Evolutionary conservation across 495 filamentous ascomycete genomes (phyloP).

Genomic region (Penicillium angulare): DNA sequence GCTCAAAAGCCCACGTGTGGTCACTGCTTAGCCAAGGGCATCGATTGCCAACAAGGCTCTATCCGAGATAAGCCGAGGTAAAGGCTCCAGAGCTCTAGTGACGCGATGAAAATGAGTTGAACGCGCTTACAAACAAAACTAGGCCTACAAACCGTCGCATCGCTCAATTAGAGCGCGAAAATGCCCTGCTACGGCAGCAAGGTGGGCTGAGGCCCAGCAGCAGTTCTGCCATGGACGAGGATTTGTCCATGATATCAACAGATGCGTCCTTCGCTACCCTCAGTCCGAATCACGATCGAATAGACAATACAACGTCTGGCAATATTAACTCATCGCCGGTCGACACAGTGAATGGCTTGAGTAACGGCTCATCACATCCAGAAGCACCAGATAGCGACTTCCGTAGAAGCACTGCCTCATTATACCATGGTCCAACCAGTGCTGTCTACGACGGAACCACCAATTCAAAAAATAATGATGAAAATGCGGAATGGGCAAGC

Average conservation of each 20-base stretch:
- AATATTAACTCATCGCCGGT: slow-evolving; percentile 8
- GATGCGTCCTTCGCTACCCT: slow-evolving; percentile 4
- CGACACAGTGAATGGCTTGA: slow-evolving; percentile 4
- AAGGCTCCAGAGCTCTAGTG: too few relatives aligned
- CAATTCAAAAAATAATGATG: slow-evolving; percentile 5
- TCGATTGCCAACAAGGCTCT: slow-evolving; percentile 19
- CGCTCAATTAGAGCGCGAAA: slow-evolving; percentile 26
- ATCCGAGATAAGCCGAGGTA: slow-evolving; percentile 24
- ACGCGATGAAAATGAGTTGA: not conserved
- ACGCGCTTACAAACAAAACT: not conserved
- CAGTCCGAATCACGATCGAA: slow-evolving; percentile 6
- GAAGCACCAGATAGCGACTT: slow-evolving; percentile 22
- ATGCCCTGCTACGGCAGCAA: slow-evolving; percentile 20
- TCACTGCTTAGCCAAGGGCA: slow-evolving; percentile 22
- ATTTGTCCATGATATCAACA: slow-evolving; percentile 1
- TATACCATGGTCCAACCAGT: slow-evolving; percentile 34
- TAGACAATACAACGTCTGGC: not conserved
- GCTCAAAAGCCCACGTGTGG: slow-evolving; percentile 24
- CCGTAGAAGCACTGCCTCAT: slow-evolving; percentile 12
- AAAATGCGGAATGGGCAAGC: slow-evolving; percentile 2
- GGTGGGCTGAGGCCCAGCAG: not conserved
- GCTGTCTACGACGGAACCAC: slow-evolving; percentile 29
- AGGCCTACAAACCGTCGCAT: slow-evolving; percentile 29
- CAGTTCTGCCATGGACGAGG: not conserved
- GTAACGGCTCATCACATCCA: slow-evolving; percentile 17